Evolutionary conservation across 805 yeast species (phyloP).

Genomic region (Yarrowia sp.): DNA sequence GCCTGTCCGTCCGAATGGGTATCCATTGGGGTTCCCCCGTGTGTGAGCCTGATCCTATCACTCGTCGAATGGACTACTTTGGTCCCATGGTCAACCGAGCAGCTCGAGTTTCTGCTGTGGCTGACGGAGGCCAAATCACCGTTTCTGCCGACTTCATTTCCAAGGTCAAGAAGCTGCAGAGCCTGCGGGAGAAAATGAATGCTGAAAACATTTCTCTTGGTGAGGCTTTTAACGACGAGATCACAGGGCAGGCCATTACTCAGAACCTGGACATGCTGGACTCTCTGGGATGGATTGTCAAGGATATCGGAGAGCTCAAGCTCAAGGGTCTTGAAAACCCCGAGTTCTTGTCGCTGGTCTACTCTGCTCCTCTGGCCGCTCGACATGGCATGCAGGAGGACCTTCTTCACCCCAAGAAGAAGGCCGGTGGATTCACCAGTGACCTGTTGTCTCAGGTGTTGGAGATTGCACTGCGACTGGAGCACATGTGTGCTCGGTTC

Average conservation of each 20-base stretch:
- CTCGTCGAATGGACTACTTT: conserved; percentile 96
- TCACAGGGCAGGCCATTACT: conserved; percentile 56
- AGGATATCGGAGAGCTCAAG: conserved; percentile 78
- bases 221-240: conserved; percentile 45
- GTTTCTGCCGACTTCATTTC: conserved; percentile 75
- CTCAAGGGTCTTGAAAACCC: conserved; percentile 93
- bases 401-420: conserved; percentile 6
- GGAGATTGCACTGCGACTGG: conserved; percentile 29
- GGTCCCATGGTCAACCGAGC: conserved; percentile 99
- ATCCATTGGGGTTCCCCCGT: conserved; percentile 98
- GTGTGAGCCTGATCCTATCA: conserved; percentile 89
- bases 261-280: conserved; percentile 62
- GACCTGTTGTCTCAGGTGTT: conserved; percentile 2
- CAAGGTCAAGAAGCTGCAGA: conserved; percentile 50
- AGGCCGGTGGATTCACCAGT: conserved; percentile 9
- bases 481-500: conserved; percentile 31
- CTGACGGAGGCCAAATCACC: conserved; percentile 97
- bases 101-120: conserved; percentile 87
- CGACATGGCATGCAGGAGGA: conserved; percentile 39
- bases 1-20: conserved; percentile 96
- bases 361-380: conserved; percentile 61
- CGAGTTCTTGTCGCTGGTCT: conserved; percentile 74
- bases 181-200: conserved; percentile 36
- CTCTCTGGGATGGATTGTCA: conserved; percentile 64
- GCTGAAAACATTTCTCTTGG: conserved; percentile 34